phyloP scores from a whole-genome alignment of 2,329 filamentous ascomycete genomes.

The Aspergillus costaricaensis region DNA sequence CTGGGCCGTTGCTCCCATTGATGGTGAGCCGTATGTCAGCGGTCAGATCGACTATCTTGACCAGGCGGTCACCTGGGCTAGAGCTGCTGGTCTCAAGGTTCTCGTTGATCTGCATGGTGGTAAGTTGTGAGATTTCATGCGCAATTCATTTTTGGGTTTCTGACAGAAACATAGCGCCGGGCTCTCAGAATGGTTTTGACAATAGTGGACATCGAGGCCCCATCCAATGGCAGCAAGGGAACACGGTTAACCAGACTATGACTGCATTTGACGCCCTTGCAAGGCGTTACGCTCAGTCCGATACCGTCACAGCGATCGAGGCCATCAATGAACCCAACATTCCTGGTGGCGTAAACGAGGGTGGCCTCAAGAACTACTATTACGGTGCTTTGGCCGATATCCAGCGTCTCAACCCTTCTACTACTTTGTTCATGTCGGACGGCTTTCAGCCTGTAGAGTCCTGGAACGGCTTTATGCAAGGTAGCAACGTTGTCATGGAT shows the following conservation, averaged over 20 bases:
- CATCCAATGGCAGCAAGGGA: constrained; percentile 42
- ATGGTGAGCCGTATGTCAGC: constrained; percentile 62
- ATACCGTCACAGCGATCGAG: constrained; percentile 58
- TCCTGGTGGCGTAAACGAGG: constrained; percentile 44
- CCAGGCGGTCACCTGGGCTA: constrained; percentile 61
- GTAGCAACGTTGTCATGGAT: constrained; percentile 60
- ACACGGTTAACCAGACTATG: constrained; percentile 45
- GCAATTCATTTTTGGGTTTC: background rate
- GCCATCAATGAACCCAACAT: constrained; percentile 48
- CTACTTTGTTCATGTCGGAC: constrained; percentile 58
- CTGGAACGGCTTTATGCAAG: constrained; percentile 64
- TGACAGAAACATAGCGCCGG: constrained; percentile 47
- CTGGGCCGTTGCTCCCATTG: constrained; percentile 59
- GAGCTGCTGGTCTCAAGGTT: constrained; percentile 60
- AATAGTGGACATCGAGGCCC: constrained; percentile 58
- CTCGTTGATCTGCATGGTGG: constrained; percentile 69
- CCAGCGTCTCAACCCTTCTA: constrained; percentile 48
- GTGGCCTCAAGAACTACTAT: constrained; percentile 56
- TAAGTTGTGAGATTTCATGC: constrained; percentile 34
- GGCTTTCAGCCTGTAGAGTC: constrained; percentile 49
- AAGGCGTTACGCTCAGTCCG: constrained; percentile 57
- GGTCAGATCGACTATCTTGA: constrained; percentile 62
- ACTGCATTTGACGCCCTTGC: constrained; percentile 60
- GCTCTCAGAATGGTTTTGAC: constrained; percentile 68
- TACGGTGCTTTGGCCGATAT: constrained; percentile 54